phyloP scores from a whole-genome alignment of 441 rosid genomes.

The Daphne laureola region DNA sequence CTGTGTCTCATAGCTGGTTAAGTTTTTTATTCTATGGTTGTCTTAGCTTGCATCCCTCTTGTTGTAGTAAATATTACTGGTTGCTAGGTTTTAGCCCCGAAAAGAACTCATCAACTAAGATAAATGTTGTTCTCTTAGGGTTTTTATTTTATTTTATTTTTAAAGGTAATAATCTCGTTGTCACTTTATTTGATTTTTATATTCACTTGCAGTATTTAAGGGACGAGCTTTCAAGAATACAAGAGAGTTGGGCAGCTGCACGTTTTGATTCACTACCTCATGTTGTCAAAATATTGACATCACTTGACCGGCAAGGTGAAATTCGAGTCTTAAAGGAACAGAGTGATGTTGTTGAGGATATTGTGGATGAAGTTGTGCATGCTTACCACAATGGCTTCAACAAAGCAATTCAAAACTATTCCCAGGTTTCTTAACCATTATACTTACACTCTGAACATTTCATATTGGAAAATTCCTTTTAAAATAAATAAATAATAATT shows the following conservation, averaged over 20 bases:
- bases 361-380: conserved; percentile 97
- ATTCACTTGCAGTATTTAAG: conserved; percentile 62
- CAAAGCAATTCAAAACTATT: conserved; percentile 98
- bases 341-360: conserved; percentile 93
- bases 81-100: neutral
- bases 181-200: conserved; percentile 20
- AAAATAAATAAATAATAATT: too few species aligned
- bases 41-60: neutral
- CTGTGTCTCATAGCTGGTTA: conserved; percentile 1
- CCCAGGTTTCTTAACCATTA: conserved; percentile 57
- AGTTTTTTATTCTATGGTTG: conserved; percentile 2
- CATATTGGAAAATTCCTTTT: conserved; percentile 7
- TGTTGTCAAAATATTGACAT: conserved; percentile 90
- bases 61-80: neutral
- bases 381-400: conserved; percentile 95
- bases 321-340: conserved; percentile 70
- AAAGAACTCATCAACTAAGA: too few species aligned
- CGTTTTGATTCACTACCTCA: conserved; percentile 99
- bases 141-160: conserved; percentile 1
- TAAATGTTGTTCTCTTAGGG: neutral
- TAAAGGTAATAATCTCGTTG: conserved; percentile 6
- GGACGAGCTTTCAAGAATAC: conserved; percentile 69
- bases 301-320: conserved; percentile 90
- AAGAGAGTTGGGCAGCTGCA: conserved; percentile 83
- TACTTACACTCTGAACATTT: conserved; percentile 8